Conservation (phyloP, 768 basidiomycete genomes). For the Suillus spraguei region DNA sequence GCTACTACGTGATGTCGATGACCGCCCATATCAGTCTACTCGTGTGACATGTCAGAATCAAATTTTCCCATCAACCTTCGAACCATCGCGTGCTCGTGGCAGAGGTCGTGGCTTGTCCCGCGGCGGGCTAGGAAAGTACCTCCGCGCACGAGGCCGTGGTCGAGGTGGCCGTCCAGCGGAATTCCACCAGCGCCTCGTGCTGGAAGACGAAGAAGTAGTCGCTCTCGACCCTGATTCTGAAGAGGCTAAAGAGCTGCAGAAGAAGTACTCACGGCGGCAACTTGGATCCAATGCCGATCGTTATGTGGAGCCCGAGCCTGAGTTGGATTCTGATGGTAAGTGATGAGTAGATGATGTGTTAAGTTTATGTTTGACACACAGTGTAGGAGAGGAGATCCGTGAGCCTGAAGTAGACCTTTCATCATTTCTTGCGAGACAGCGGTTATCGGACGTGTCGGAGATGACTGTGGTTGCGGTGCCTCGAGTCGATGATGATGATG, state of each 20-base stretch:
- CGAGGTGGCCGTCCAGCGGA: conserved; percentile 69
- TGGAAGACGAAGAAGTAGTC: conserved; percentile 56
- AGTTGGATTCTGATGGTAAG: conserved; percentile 72
- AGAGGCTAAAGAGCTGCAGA: conserved; percentile 46
- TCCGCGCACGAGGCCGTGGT: conserved; percentile 69
- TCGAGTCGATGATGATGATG: too few relatives aligned
- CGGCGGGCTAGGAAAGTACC: conserved; percentile 74
- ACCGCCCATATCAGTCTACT: not conserved
- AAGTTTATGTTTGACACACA: not conserved
- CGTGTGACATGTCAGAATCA: not conserved
- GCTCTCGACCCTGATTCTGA: conserved; percentile 44
- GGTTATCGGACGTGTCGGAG: too few relatives aligned
- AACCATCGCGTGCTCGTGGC: conserved; percentile 38
- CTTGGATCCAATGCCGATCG: conserved; percentile 74
- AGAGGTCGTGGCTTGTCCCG: conserved; percentile 60
- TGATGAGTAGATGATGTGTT: conserved; percentile 2
- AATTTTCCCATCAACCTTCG: conserved; percentile 5
- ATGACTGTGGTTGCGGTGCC: too few relatives aligned
- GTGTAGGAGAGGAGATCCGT: conserved; percentile 59
- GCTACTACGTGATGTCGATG: not conserved
- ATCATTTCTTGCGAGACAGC: too few relatives aligned
- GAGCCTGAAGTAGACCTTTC: conserved; percentile 70
- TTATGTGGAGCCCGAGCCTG: conserved; percentile 70
- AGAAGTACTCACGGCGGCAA: conserved; percentile 58
- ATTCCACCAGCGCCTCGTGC: conserved; percentile 58